A percentile compares a stretch with the other conserved stretches of the same genome.
Evolutionary conservation across 208 protist species (phyloP).

Genomic region (Leishmania guyanensis): DNA sequence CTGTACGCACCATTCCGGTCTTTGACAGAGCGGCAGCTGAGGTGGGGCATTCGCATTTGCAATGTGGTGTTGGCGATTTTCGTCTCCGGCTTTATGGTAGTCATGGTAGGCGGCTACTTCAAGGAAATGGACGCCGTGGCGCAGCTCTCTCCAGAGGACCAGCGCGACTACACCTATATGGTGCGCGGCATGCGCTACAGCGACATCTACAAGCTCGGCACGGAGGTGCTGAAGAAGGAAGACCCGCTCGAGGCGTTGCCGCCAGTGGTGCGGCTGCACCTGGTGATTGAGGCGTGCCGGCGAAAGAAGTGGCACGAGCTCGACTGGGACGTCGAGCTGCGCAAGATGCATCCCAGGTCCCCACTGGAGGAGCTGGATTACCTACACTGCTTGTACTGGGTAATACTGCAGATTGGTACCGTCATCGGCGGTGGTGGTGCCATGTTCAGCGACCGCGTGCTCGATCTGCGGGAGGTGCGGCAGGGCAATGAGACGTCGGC

Average conservation of each 20-base stretch:
- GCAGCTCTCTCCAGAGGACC: conserved; percentile 57
- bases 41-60: conserved; percentile 41
- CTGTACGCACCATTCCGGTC: conserved; percentile 53
- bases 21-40: conserved; percentile 56
- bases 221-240: conserved; percentile 54
- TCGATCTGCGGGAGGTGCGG: conserved; percentile 32
- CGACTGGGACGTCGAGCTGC: conserved; percentile 67
- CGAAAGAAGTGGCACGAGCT: conserved; percentile 53
- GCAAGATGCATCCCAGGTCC: conserved; percentile 45
- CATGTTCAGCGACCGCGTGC: conserved; percentile 52
- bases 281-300: conserved; percentile 60
- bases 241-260: conserved; percentile 77
- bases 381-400: conserved; percentile 69
- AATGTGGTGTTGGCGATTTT: conserved; percentile 23
- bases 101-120: conserved; percentile 47
- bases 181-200: conserved; percentile 70
- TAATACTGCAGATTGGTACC: conserved; percentile 49
- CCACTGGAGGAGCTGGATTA: conserved; percentile 54
- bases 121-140: conserved; percentile 55
- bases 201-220: conserved; percentile 55
- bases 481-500: conserved; percentile 10
- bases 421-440: conserved; percentile 40
- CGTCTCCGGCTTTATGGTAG: conserved; percentile 2
- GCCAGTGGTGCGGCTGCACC: conserved; percentile 47
- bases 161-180: conserved; percentile 67